Conservation (phyloP, 2,329 filamentous ascomycete species). For the Emericellopsis cladophorae region DNA sequence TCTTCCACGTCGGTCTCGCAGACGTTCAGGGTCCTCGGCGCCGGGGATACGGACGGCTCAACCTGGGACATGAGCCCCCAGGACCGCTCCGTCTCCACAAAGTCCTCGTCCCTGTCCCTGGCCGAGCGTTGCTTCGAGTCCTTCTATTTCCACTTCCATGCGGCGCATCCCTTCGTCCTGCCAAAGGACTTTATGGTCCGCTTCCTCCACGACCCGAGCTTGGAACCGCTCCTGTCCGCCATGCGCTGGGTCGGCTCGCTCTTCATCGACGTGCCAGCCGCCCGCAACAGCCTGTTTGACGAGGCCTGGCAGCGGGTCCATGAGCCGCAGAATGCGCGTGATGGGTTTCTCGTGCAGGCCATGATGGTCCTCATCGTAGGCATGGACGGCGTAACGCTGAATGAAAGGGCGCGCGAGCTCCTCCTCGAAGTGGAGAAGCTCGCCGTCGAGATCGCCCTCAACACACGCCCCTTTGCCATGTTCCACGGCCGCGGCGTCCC, state of each 20-base stretch:
- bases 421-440: conserved; percentile 56
- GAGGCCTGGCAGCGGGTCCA: conserved; percentile 42
- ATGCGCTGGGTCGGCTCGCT: conserved; percentile 45
- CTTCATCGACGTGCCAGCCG: conserved; percentile 34
- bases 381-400: conserved; percentile 64
- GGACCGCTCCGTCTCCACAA: background rate
- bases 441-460: conserved; percentile 65
- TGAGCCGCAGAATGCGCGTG: conserved; percentile 29
- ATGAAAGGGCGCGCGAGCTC: conserved; percentile 53
- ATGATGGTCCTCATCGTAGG: conserved; percentile 66
- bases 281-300: conserved; percentile 38
- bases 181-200: conserved; percentile 37
- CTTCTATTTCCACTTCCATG: conserved; percentile 45
- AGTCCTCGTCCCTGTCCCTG: conserved; percentile 16
- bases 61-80: background rate
- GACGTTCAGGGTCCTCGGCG: background rate
- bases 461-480: conserved; percentile 54
- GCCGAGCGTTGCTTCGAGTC: conserved; percentile 42
- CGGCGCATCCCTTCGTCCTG: conserved; percentile 44
- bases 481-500: conserved; percentile 50
- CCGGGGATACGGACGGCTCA: background rate
- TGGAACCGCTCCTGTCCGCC: conserved; percentile 37
- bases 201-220: conserved; percentile 31
- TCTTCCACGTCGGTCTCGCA: background rate
- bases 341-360: conserved; percentile 62